Percentiles rank a stretch among this genome's conserved stretches.
phyloP scores from a whole-genome alignment of 1,284 basidiomycete genomes.

The Tilletia setariae region DNA sequence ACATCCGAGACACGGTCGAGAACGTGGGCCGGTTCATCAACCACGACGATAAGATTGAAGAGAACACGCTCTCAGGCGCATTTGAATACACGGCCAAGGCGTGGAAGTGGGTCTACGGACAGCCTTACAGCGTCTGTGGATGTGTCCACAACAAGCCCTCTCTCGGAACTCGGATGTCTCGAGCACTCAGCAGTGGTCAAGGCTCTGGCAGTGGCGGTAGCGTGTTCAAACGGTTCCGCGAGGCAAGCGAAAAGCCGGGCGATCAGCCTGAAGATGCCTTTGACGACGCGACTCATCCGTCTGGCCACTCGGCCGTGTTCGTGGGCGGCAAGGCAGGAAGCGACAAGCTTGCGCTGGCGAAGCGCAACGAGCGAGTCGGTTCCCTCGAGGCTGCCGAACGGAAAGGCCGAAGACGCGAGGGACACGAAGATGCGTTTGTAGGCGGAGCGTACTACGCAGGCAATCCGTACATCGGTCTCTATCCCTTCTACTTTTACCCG shows the following conservation, averaged over 20 bases:
- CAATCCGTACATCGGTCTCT: not conserved
- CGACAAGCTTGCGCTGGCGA: not conserved
- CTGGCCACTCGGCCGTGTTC: not conserved
- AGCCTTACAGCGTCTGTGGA: slow-evolving; percentile 39
- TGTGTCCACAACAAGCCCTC: slow-evolving; percentile 32
- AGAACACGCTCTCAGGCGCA: slow-evolving; percentile 30
- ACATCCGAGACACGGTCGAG: slow-evolving; percentile 29
- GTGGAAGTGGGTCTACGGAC: slow-evolving; percentile 31
- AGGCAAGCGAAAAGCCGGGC: not conserved
- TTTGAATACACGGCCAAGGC: slow-evolving; percentile 35
- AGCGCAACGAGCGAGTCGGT: not conserved
- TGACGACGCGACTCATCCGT: not conserved
- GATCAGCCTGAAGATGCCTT: slow-evolving; percentile 4
- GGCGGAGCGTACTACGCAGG: not conserved
- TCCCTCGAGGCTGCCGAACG: not conserved
- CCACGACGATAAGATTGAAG: slow-evolving; percentile 42
- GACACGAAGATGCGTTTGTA: not conserved
- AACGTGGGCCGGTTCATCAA: slow-evolving; percentile 41
- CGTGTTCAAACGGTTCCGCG: slow-evolving; percentile 1
- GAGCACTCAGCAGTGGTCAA: slow-evolving; percentile 10
- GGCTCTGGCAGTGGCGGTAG: not conserved
- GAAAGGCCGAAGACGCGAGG: not conserved
- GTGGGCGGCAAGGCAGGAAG: not conserved
- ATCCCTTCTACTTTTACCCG: not conserved
- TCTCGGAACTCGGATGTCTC: slow-evolving; percentile 24